Evolutionary conservation across 495 filamentous ascomycete genomes (phyloP).

Genomic region (Penicillium manginii): DNA sequence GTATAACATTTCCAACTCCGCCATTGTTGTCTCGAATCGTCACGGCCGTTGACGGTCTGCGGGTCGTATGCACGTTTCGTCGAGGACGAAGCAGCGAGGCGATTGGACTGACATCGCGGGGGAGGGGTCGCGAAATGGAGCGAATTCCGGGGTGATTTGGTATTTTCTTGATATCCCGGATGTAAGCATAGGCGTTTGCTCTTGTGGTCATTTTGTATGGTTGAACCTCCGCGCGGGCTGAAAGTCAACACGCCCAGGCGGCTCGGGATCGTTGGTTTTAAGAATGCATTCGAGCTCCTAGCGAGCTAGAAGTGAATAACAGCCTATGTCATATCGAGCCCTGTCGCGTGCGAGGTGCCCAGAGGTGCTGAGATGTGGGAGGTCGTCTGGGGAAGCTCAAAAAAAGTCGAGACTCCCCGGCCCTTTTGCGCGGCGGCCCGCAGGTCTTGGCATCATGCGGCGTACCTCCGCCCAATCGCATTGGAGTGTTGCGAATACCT

Average conservation of each 20-base stretch:
- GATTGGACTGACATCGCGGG: neutral
- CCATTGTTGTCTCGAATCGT: neutral
- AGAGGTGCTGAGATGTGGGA: neutral
- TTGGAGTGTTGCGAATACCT: neutral
- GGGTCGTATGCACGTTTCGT: constrained; percentile 11
- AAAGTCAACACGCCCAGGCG: neutral
- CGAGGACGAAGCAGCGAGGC: neutral
- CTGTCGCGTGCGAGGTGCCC: neutral
- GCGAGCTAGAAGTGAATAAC: neutral
- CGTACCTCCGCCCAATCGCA: neutral
- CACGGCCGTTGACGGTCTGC: neutral
- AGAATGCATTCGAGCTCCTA: neutral
- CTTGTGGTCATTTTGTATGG: constrained; percentile 16
- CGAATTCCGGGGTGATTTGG: neutral
- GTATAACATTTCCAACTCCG: neutral
- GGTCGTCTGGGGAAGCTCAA: neutral
- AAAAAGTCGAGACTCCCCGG: neutral
- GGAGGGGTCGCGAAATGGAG: neutral
- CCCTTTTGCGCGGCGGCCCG: neutral
- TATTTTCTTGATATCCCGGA: constrained; percentile 12
- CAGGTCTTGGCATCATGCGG: neutral
- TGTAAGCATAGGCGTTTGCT: constrained; percentile 7
- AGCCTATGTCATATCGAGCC: neutral
- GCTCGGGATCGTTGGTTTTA: neutral
- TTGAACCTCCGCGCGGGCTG: constrained; percentile 4